phyloP scores from a whole-genome alignment of 108 stramenopile species.

The Mayamaea pseudoterrestris region DNA sequence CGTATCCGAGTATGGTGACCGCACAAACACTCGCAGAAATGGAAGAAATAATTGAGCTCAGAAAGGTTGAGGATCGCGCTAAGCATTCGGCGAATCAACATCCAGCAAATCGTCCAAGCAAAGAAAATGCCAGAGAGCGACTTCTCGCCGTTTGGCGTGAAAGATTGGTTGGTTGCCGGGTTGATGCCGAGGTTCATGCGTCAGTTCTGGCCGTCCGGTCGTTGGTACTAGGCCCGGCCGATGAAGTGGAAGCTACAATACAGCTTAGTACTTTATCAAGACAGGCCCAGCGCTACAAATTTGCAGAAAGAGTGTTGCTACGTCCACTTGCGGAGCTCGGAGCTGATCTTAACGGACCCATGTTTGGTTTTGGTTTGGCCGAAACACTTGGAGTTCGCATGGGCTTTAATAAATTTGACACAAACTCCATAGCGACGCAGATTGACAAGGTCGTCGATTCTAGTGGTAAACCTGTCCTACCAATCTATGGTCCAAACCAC shows the following conservation, averaged over 20 bases:
- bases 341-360: conserved; percentile 46
- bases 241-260: conserved; percentile 89
- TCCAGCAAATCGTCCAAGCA: conserved; percentile 37
- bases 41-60: conserved; percentile 90
- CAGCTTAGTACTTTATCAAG: conserved; percentile 85
- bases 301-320: conserved; percentile 77
- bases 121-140: conserved; percentile 36
- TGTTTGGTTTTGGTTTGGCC: conserved; percentile 56
- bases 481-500: conserved; percentile 39
- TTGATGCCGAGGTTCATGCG: conserved; percentile 81
- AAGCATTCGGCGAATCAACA: conserved; percentile 25
- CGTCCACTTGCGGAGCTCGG: conserved; percentile 56
- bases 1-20: conserved; percentile 36
- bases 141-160: conserved; percentile 70
- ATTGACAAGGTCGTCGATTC: conserved; percentile 33
- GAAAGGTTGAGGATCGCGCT: conserved; percentile 45
- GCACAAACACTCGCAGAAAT: conserved; percentile 82
- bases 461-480: conserved; percentile 17
- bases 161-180: conserved; percentile 71
- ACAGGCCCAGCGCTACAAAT: conserved; percentile 66
- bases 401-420: background rate
- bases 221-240: conserved; percentile 71
- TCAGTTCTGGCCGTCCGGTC: conserved; percentile 85
- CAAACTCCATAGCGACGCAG: background rate
- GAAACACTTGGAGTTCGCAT: background rate